Percentiles rank a stretch among this genome's conserved stretches.
Conservation (phyloP, 1,284 basidiomycete species). For the Sporisorium scitamineum region DNA sequence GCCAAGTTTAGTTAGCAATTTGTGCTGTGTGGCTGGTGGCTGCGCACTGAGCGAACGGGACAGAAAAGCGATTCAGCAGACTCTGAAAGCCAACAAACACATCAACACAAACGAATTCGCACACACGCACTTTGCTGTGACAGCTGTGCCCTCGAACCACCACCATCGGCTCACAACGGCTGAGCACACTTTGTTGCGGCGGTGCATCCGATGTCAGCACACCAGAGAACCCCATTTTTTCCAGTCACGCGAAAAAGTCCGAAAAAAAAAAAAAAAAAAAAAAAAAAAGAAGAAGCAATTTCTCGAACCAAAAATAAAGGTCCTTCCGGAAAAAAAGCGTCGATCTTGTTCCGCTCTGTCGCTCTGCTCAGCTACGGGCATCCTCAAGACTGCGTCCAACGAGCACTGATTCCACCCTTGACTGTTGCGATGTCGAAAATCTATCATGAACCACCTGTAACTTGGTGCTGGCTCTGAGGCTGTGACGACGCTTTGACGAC, state of each 20-base stretch:
- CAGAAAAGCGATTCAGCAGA: neutral
- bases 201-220: slow-evolving; percentile 2
- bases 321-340: neutral
- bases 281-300: neutral
- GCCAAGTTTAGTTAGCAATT: no score
- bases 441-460: no score
- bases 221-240: neutral
- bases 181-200: neutral
- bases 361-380: neutral
- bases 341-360: neutral
- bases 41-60: slow-evolving; percentile 16
- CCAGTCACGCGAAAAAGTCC: neutral
- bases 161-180: neutral
- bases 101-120: slow-evolving; percentile 4
- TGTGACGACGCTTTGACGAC: neutral
- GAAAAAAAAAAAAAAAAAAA: neutral
- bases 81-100: neutral
- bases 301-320: neutral
- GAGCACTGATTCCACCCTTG: no score
- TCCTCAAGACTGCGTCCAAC: no score
- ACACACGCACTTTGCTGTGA: no score
- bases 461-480: no score
- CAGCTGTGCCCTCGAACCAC: no score
- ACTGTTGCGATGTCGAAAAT: no score
- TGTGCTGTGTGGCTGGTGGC: neutral